Evolutionary conservation across 2,329 filamentous ascomycete genomes (phyloP), one percentile per base, ranked within the genome.

Genomic region (Drechslerella coelobrocha): DNA sequence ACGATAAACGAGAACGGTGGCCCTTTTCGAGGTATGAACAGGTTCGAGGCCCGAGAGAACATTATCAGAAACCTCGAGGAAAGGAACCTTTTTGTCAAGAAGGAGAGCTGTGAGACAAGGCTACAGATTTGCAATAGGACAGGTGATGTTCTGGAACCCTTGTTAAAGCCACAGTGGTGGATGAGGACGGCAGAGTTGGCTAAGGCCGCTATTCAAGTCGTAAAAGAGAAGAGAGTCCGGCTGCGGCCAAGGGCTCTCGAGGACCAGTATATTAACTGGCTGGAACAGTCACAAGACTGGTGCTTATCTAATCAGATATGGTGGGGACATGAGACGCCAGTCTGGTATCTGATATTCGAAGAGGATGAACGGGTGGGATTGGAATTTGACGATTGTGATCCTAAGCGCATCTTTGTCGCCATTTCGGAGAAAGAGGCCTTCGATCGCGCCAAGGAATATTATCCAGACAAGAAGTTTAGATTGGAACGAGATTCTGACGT

Each of bases 251-350:
- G 61, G 19, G 21, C 45, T 2, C 50, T 65, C 17, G 37, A 54
- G 21, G 45, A 50, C n/a, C 47, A 69, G n/a, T 74, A 72, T 61
- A 39, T 72, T 17, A 62, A 34, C 23, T 73, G 72, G 61, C 51
- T 76, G 14, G 61, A 65, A n/a, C 60, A 68, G 7, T 73, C 72
- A 17, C 68, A 74, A 26, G 74, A 76, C 34, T 76, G 74, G 75
- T 75, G 74, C 61, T 26, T 76, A 51, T 74, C 73, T 31, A 61
- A 73, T 14, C 74, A 75, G 57, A 73, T 74, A 10, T 75, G 75
- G 74, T 76, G 74, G 75, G 75, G 75, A 2, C 74, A 76, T 51
- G 53, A 61, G 10, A 74, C 75, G 29, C 75, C 75, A n/a, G 74
- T 73, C 12, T 75, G 31, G 73, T 74, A 9, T 41, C 73, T 31